phyloP scores from a whole-genome alignment of 1,139 yeast species.

The Protomyces pachydermus region DNA sequence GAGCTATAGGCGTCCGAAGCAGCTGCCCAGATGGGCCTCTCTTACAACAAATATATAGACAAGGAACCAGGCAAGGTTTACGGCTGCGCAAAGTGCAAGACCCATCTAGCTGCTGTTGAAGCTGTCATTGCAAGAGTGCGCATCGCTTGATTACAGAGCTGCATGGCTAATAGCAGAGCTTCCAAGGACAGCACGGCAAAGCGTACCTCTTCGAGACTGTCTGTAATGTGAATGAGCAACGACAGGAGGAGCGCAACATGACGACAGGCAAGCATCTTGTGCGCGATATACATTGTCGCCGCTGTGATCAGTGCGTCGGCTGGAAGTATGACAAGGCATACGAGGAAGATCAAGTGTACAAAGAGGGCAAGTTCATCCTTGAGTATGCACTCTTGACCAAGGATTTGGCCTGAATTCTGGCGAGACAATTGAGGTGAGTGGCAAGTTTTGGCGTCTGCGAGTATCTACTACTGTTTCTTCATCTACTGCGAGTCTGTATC shows the following conservation, averaged over 20 bases:
- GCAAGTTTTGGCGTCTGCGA: background rate
- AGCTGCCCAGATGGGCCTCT: conserved; percentile 38
- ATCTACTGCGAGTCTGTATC: too few species aligned
- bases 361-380: conserved; percentile 73
- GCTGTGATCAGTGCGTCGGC: conserved; percentile 60
- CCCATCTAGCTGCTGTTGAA: conserved; percentile 41
- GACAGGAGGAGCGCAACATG: conserved; percentile 48
- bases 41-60: conserved; percentile 39
- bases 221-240: conserved; percentile 41
- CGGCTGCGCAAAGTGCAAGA: conserved; percentile 42
- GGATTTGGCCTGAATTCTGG: conserved; percentile 1
- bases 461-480: background rate
- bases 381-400: conserved; percentile 43
- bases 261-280: conserved; percentile 66
- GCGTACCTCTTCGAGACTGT: conserved; percentile 43
- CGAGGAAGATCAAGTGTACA: conserved; percentile 55
- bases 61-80: conserved; percentile 36
- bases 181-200: conserved; percentile 43
- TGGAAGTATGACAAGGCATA: conserved; percentile 71
- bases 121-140: conserved; percentile 42
- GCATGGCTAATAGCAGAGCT: conserved; percentile 35
- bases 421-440: background rate
- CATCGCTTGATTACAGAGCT: background rate
- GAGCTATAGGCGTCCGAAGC: background rate
- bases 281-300: conserved; percentile 60